Conservation (phyloP, 371 early-diverging fungal genomes). For the Mortierella sp. region DNA sequence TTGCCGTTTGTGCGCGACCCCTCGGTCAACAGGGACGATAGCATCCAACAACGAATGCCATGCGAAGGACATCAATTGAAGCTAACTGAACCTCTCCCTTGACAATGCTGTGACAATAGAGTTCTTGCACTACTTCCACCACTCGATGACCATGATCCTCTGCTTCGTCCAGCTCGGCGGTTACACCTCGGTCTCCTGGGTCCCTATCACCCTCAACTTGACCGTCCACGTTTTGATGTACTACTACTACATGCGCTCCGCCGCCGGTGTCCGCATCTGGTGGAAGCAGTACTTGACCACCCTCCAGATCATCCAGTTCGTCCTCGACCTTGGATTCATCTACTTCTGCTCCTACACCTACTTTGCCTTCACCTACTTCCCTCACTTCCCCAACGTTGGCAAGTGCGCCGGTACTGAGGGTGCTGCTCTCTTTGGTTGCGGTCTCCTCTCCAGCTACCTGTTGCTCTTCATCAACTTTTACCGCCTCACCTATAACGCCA, state of each 20-base stretch:
- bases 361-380: conserved; percentile 79
- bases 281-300: conserved; percentile 95
- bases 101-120: conserved; percentile 55
- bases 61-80: neutral
- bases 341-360: conserved; percentile 89
- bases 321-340: conserved; percentile 84
- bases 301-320: conserved; percentile 91
- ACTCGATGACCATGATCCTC: conserved; percentile 91
- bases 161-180: conserved; percentile 89
- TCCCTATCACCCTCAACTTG: conserved; percentile 85
- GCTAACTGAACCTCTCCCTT: neutral
- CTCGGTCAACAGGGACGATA: neutral
- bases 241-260: conserved; percentile 92
- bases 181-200: conserved; percentile 86
- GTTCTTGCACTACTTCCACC: conserved; percentile 94
- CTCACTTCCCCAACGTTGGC: conserved; percentile 79
- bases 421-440: conserved; percentile 87
- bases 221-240: conserved; percentile 94
- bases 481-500: conserved; percentile 81
- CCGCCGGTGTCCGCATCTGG: conserved; percentile 88
- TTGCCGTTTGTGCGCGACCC: neutral
- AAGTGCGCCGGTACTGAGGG: conserved; percentile 84
- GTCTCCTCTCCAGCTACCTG: conserved; percentile 85
- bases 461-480: conserved; percentile 92
- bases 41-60: neutral